A percentile compares a stretch with the other conserved stretches of the same genome.
Conservation (phyloP, 2,329 filamentous ascomycete species). For the Zymoseptoria ardabiliae region DNA sequence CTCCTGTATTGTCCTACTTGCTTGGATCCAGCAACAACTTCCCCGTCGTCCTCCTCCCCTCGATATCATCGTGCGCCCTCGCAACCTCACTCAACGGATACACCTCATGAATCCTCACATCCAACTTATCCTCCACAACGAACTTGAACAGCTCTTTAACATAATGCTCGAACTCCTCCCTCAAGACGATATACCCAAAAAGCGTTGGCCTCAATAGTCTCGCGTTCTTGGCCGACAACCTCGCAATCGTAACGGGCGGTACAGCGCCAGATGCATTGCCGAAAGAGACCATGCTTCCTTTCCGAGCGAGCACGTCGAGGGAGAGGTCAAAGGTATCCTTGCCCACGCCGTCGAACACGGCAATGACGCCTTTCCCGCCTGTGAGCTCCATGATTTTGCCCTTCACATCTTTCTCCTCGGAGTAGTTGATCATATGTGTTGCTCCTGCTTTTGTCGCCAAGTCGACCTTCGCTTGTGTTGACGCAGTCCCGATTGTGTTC, state of each 20-base stretch:
- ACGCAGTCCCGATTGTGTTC: slow-evolving; percentile 71
- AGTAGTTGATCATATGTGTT: slow-evolving; percentile 64
- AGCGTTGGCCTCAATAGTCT: slow-evolving; percentile 69
- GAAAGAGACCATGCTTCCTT: slow-evolving; percentile 71
- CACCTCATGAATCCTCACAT: slow-evolving; percentile 65
- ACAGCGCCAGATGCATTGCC: slow-evolving; percentile 77
- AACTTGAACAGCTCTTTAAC: slow-evolving; percentile 64
- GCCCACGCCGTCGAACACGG: slow-evolving; percentile 80
- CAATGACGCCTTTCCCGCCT: slow-evolving; percentile 62
- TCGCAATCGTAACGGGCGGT: slow-evolving; percentile 56
- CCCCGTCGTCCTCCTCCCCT: slow-evolving; percentile 73
- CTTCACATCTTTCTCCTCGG: slow-evolving; percentile 48
- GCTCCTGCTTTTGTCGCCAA: slow-evolving; percentile 65
- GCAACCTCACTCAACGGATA: slow-evolving; percentile 69
- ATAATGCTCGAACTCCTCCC: slow-evolving; percentile 66
- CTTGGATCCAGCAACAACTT: slow-evolving; percentile 67
- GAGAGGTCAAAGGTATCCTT: slow-evolving; percentile 76
- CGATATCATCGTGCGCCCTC: slow-evolving; percentile 68
- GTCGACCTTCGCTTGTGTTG: slow-evolving; percentile 62
- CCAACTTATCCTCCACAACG: slow-evolving; percentile 60
- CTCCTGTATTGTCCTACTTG: slow-evolving; percentile 17
- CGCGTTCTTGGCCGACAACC: slow-evolving; percentile 65
- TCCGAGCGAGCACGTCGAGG: slow-evolving; percentile 64
- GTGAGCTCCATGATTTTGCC: slow-evolving; percentile 62
- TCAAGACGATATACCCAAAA: slow-evolving; percentile 60